Evolutionary conservation across 352 stramenopile genomes (phyloP).

Genomic region (Pythium aphanidermatum): DNA sequence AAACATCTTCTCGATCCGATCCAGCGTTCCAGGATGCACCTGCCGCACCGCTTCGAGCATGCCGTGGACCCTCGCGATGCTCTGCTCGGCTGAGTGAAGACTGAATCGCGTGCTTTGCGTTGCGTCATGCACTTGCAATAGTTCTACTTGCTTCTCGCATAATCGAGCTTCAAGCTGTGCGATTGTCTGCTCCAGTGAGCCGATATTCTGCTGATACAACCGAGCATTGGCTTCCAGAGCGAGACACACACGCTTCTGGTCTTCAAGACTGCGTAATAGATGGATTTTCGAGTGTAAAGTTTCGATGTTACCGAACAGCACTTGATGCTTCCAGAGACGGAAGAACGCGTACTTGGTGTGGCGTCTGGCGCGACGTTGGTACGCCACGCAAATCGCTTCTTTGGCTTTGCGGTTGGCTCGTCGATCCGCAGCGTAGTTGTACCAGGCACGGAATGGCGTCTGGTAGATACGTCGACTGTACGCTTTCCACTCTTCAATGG

Average conservation of each 20-base stretch:
- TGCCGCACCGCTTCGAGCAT: conserved; percentile 64
- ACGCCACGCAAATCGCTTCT: conserved; percentile 62
- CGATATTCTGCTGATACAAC: conserved; percentile 58
- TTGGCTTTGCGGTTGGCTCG: conserved; percentile 39
- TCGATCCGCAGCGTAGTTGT: conserved; percentile 33
- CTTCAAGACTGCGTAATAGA: conserved; percentile 55
- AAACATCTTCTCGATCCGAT: conserved; percentile 63
- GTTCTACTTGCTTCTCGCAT: conserved; percentile 57
- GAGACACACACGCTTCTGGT: conserved; percentile 74
- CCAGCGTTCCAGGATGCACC: conserved; percentile 62
- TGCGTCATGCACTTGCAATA: conserved; percentile 45
- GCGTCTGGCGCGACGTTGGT: conserved; percentile 47
- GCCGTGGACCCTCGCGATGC: conserved; percentile 57
- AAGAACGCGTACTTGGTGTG: conserved; percentile 80
- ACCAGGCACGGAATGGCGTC: conserved; percentile 71
- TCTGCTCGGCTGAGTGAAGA: conserved; percentile 67
- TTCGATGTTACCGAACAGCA: conserved; percentile 66
- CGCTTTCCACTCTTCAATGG: conserved; percentile 51
- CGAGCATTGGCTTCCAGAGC: conserved; percentile 50
- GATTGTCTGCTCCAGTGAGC: conserved; percentile 49
- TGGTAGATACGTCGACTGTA: conserved; percentile 61
- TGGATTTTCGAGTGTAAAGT: conserved; percentile 59
- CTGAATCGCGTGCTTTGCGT: conserved; percentile 63
- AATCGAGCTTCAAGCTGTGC: conserved; percentile 47
- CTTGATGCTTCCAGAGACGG: conserved; percentile 72